Evolutionary conservation across 495 filamentous ascomycete species (phyloP).

Genomic region (Tuber calosporum): DNA sequence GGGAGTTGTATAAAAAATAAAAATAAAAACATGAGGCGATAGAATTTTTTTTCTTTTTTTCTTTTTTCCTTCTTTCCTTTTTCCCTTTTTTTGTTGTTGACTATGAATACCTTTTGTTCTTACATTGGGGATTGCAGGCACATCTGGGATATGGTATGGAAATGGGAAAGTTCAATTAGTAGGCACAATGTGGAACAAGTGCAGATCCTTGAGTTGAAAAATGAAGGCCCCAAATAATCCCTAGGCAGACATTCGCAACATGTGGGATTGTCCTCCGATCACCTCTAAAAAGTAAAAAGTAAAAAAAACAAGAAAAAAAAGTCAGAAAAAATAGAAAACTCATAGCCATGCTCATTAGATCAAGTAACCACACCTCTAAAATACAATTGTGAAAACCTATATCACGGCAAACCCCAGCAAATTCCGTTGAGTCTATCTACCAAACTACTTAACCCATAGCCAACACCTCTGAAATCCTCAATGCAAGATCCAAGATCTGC

Average conservation of each 20-base stretch:
- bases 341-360: neutral
- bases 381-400: neutral
- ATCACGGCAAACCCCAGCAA: neutral
- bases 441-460: slow-evolving; percentile 33
- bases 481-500: slow-evolving; percentile 72
- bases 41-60: neutral
- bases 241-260: neutral
- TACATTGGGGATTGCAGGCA: neutral
- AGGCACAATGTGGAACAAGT: neutral
- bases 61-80: neutral
- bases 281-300: neutral
- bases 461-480: slow-evolving; percentile 73
- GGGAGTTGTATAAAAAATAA: neutral
- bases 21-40: neutral
- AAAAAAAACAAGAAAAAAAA: too few species aligned
- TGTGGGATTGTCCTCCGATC: neutral
- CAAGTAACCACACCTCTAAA: neutral
- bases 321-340: neutral
- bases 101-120: neutral
- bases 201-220: neutral
- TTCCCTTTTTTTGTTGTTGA: neutral
- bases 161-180: neutral
- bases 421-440: neutral
- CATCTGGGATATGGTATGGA: neutral
- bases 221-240: neutral